Evolutionary conservation across 768 basidiomycete species (phyloP).

Genomic region (Sarcodon aspratus): DNA sequence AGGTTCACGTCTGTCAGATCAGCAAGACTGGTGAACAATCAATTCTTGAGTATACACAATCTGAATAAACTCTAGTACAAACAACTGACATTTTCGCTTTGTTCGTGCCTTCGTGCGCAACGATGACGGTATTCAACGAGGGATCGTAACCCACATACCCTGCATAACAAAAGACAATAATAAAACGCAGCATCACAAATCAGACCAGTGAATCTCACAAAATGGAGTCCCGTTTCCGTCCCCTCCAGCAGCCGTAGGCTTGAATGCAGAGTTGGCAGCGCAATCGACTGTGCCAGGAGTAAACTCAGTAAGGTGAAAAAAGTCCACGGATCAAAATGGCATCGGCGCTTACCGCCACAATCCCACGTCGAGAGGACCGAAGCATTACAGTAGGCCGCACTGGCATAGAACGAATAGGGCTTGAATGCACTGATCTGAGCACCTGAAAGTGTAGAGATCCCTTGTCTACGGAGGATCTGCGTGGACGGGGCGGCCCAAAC

Average conservation of each 20-base stretch:
- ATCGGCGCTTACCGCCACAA: constrained; percentile 16
- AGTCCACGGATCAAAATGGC: not conserved
- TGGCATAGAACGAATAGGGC: constrained; percentile 20
- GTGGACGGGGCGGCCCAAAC: not conserved
- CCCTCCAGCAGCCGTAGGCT: constrained; percentile 36
- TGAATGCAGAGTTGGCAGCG: constrained; percentile 33
- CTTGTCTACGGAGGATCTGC: not conserved
- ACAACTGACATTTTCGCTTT: constrained; percentile 16
- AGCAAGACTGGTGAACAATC: constrained; percentile 18
- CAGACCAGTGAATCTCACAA: constrained; percentile 14
- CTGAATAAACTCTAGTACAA: not conserved
- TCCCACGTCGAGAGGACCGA: constrained; percentile 15
- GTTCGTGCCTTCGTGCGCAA: constrained; percentile 27
- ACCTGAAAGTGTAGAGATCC: constrained; percentile 12
- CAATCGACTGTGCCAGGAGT: constrained; percentile 28
- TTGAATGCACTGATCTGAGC: constrained; percentile 15
- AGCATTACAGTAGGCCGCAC: constrained; percentile 19
- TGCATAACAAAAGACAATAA: constrained; percentile 8
- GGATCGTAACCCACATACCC: constrained; percentile 48
- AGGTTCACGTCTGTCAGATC: constrained; percentile 32
- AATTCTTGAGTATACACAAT: not conserved
- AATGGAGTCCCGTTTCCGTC: constrained; percentile 30
- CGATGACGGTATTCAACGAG: constrained; percentile 20
- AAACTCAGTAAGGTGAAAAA: not conserved
- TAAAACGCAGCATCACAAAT: not conserved